phyloP scores from a whole-genome alignment of 768 basidiomycete genomes.

The Lentinula boryana region DNA sequence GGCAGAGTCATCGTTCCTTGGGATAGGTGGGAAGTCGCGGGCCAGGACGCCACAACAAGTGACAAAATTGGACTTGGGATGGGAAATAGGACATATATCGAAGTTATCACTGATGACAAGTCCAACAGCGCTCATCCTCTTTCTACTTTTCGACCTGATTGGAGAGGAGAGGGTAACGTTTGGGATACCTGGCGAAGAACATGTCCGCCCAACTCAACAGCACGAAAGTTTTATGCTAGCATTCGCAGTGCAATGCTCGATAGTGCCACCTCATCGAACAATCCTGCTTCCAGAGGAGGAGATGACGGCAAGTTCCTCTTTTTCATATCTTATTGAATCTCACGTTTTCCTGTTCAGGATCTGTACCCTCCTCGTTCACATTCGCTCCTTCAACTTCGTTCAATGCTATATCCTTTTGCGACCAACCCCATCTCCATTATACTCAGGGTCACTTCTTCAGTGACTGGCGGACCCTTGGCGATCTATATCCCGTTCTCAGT shows the following conservation, averaged over 20 bases:
- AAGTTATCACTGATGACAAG: not conserved
- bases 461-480: conserved; percentile 87
- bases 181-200: conserved; percentile 97
- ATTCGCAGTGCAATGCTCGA: conserved; percentile 45
- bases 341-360: conserved; percentile 5
- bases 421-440: conserved; percentile 75
- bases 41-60: not conserved
- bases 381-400: conserved; percentile 63
- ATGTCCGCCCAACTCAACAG: conserved; percentile 71
- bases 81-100: not conserved
- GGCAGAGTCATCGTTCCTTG: conserved; percentile 91
- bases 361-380: conserved; percentile 43
- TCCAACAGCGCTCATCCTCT: not conserved
- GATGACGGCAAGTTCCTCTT: not conserved
- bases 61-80: not conserved
- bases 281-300: not conserved
- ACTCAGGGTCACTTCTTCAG: conserved; percentile 96
- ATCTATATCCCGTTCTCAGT: conserved; percentile 90
- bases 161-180: conserved; percentile 76
- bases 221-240: conserved; percentile 79
- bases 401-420: conserved; percentile 66
- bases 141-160: conserved; percentile 69
- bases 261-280: not conserved
- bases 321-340: not conserved
- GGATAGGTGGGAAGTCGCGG: conserved; percentile 43